Evolutionary conservation across 805 yeast genomes (phyloP).

Genomic region (Candida boleticola): DNA sequence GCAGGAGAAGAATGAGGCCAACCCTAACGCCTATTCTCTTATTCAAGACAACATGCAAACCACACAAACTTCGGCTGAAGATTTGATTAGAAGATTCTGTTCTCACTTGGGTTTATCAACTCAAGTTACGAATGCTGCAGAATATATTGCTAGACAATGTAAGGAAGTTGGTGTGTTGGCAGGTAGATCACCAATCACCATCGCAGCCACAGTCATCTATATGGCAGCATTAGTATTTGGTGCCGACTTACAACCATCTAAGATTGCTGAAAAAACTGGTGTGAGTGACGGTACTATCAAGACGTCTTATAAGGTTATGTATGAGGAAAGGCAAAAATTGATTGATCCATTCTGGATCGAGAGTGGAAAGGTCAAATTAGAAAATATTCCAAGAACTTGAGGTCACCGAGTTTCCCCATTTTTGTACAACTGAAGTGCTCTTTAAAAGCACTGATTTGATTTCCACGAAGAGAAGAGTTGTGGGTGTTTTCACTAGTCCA

Average conservation of each 20-base stretch:
- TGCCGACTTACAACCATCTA: slow-evolving; percentile 69
- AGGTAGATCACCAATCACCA: slow-evolving; percentile 95
- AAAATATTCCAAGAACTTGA: slow-evolving; percentile 33
- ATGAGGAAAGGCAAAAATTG: slow-evolving; percentile 61
- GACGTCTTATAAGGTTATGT: slow-evolving; percentile 80
- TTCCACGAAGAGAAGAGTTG: too few relatives aligned
- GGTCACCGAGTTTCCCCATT: too few relatives aligned
- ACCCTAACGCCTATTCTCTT: slow-evolving; percentile 38
- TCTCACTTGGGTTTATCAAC: slow-evolving; percentile 87
- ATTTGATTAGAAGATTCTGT: slow-evolving; percentile 92
- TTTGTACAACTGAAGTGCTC: too few relatives aligned
- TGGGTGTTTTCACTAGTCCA: too few relatives aligned
- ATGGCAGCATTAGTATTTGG: slow-evolving; percentile 90
- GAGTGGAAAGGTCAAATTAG: slow-evolving; percentile 60
- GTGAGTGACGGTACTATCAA: slow-evolving; percentile 97
- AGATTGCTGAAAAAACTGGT: slow-evolving; percentile 88
- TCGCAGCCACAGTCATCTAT: slow-evolving; percentile 96
- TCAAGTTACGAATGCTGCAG: slow-evolving; percentile 88
- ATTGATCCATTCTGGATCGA: slow-evolving; percentile 78
- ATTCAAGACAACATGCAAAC: slow-evolving; percentile 56
- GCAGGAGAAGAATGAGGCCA: slow-evolving; percentile 54
- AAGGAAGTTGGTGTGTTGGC: slow-evolving; percentile 91
- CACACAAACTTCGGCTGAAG: slow-evolving; percentile 89
- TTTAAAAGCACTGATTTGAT: too few relatives aligned
- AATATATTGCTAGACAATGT: slow-evolving; percentile 84